phyloP scores from a whole-genome alignment of 257 asterid species.

The Solanum peruvianum region DNA sequence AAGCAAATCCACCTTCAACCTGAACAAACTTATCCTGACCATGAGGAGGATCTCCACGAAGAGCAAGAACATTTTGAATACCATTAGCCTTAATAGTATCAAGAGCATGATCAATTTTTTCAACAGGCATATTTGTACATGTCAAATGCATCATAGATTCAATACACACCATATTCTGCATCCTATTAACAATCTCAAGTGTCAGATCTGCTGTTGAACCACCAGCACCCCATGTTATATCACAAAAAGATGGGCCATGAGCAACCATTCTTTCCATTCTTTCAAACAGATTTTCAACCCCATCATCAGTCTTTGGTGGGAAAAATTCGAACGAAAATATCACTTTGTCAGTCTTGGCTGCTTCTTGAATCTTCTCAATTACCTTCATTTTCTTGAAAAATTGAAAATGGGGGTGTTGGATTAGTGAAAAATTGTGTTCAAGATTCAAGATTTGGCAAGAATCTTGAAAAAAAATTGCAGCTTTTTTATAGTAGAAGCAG shows the following conservation, averaged over 20 bases:
- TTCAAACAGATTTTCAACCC: slow-evolving; percentile 90
- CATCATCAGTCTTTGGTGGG: slow-evolving; percentile 98
- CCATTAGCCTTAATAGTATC: slow-evolving; percentile 65
- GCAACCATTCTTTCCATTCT: slow-evolving; percentile 96
- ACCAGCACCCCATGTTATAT: slow-evolving; percentile 99
- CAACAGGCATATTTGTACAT: slow-evolving; percentile 96
- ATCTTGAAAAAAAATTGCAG: background rate
- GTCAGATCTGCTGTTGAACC: slow-evolving; percentile 99
- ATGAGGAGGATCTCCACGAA: slow-evolving; percentile 96
- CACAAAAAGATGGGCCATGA: slow-evolving; percentile 79
- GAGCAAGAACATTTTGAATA: slow-evolving; percentile 90
- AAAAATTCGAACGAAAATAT: slow-evolving; percentile 92
- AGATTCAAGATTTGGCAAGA: background rate
- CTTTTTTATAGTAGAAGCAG: background rate
- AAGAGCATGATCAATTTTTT: slow-evolving; percentile 91
- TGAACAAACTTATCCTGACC: slow-evolving; percentile 99
- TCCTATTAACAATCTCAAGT: slow-evolving; percentile 83
- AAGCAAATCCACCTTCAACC: slow-evolving; percentile 94
- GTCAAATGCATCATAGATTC: slow-evolving; percentile 99
- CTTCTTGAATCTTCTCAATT: slow-evolving; percentile 75
- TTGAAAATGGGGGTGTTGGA: background rate
- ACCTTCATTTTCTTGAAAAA: slow-evolving; percentile 59
- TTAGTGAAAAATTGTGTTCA: background rate
- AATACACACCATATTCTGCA: slow-evolving; percentile 99
- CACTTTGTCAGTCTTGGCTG: slow-evolving; percentile 25